Percentiles rank a stretch among this genome's conserved stretches.
Conservation (phyloP, 2,329 filamentous ascomycete genomes). For the Balansia obtecta region DNA sequence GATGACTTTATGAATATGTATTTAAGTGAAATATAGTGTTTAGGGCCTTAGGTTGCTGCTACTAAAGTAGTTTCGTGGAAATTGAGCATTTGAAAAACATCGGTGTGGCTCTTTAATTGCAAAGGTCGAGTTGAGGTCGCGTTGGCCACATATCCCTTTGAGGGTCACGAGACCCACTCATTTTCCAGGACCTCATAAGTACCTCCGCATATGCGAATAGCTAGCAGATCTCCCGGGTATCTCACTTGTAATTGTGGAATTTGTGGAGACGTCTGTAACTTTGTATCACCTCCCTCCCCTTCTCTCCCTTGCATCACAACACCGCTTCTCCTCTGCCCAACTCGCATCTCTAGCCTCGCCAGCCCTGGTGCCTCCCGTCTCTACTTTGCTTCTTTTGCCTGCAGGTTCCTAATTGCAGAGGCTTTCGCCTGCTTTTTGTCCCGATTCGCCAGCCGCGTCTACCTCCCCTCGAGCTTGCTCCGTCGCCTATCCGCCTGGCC, state of each 20-base stretch:
- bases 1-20: too few species aligned
- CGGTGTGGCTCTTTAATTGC: too few species aligned
- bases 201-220: background rate
- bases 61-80: too few species aligned
- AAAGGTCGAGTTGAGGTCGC: too few species aligned
- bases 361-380: slow-evolving; percentile 1
- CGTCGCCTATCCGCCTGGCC: background rate
- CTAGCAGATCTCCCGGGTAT: too few species aligned
- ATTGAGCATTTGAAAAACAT: too few species aligned
- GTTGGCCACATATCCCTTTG: too few species aligned
- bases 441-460: background rate
- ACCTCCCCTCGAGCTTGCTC: background rate
- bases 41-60: too few species aligned
- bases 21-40: too few species aligned
- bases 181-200: background rate
- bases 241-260: too few species aligned
- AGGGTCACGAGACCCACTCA: background rate
- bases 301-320: slow-evolving; percentile 2
- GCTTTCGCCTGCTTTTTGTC: background rate
- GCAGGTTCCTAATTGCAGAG: background rate
- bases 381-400: background rate
- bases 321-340: background rate
- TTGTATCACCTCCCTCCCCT: background rate
- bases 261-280: background rate
- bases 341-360: slow-evolving; percentile 1